Evolutionary conservation across 306 rosid genomes (phyloP).

Genomic region (Vigna nakashimae): DNA sequence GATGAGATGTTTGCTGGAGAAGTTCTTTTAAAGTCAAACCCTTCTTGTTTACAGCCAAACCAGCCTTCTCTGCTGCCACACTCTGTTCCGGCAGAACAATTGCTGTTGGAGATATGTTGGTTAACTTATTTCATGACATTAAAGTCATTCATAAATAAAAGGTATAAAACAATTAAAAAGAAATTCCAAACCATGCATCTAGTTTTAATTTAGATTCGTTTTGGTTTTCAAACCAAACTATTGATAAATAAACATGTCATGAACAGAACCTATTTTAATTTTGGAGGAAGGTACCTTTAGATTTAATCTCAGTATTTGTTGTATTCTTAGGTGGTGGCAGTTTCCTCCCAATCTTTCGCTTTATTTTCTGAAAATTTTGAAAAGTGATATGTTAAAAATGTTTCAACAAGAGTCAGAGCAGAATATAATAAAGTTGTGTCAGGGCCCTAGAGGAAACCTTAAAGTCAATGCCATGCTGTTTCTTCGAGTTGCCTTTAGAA

Average conservation of each 20-base stretch:
- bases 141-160: constrained; percentile 5
- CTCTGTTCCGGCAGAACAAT: constrained; percentile 92
- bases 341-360: constrained; percentile 84
- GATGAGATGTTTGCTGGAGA: constrained; percentile 89
- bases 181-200: not conserved
- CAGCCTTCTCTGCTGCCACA: constrained; percentile 79
- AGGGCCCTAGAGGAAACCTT: constrained; percentile 53
- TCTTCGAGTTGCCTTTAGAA: constrained; percentile 65
- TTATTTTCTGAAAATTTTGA: constrained; percentile 66
- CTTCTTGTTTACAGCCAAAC: constrained; percentile 87
- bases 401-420: not conserved
- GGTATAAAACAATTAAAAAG: constrained; percentile 8
- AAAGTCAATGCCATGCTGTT: constrained; percentile 76
- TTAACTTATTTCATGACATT: constrained; percentile 22
- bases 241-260: not conserved
- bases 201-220: not conserved
- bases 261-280: not conserved
- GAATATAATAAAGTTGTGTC: not conserved
- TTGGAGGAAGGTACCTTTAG: constrained; percentile 66
- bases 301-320: constrained; percentile 80
- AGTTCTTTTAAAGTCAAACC: constrained; percentile 94
- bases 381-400: not conserved
- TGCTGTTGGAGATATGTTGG: constrained; percentile 59
- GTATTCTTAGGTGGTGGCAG: constrained; percentile 87
- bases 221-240: not conserved